phyloP scores from a whole-genome alignment of 805 yeast genomes.

The Wickerhamomyces ciferrii region DNA sequence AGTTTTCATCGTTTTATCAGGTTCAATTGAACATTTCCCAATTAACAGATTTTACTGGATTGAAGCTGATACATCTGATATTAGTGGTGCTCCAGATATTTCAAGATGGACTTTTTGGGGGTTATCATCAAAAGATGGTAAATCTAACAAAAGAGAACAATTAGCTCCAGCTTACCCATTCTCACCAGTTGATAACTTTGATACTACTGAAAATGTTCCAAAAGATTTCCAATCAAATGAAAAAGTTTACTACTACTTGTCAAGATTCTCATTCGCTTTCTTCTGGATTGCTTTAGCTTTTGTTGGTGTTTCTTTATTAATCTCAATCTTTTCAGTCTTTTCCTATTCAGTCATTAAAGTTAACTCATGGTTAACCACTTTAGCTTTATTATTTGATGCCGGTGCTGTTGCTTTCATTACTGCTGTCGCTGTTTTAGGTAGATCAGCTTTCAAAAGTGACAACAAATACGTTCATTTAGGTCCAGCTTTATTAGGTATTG shows the following conservation, averaged over 20 bases:
- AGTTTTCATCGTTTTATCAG: slow-evolving; percentile 59
- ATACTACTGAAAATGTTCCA: slow-evolving; percentile 49
- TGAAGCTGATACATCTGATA: slow-evolving; percentile 57
- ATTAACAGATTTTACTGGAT: slow-evolving; percentile 67
- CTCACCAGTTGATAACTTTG: slow-evolving; percentile 71
- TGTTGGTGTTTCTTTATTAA: slow-evolving; percentile 54
- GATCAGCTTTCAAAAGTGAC: slow-evolving; percentile 53
- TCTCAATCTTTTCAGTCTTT: slow-evolving; percentile 50
- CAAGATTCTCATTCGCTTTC: slow-evolving; percentile 63
- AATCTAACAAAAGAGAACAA: slow-evolving; percentile 29
- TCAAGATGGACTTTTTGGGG: slow-evolving; percentile 90
- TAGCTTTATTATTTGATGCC: slow-evolving; percentile 49
- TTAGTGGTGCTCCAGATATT: slow-evolving; percentile 39
- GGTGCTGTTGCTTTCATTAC: slow-evolving; percentile 71
- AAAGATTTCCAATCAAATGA: slow-evolving; percentile 46
- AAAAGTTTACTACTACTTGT: slow-evolving; percentile 54
- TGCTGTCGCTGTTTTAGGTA: slow-evolving; percentile 73
- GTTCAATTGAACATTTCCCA: slow-evolving; percentile 53
- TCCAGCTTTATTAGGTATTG: slow-evolving; percentile 50
- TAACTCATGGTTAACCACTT: slow-evolving; percentile 41
- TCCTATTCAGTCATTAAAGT: slow-evolving; percentile 51
- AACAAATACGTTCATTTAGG: slow-evolving; percentile 46
- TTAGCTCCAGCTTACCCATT: slow-evolving; percentile 67
- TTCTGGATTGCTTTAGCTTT: slow-evolving; percentile 55
- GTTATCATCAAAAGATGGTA: slow-evolving; percentile 40